Percentiles rank a stretch among this genome's conserved stretches.
Conservation (phyloP, 2,329 filamentous ascomycete species). For the Colletotrichum tabaci region DNA sequence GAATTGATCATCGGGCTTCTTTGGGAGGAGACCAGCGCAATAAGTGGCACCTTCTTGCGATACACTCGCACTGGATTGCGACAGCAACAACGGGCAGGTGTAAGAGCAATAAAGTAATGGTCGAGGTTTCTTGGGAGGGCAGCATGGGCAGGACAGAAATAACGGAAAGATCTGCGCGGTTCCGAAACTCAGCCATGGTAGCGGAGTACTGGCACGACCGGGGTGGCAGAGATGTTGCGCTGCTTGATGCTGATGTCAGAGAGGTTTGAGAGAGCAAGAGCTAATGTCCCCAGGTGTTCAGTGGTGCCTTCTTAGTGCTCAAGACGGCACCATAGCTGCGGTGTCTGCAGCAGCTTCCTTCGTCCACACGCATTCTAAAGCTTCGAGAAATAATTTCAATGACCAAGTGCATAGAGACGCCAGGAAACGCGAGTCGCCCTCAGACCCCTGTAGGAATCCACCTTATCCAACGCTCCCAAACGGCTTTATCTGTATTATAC, state of each 20-base stretch:
- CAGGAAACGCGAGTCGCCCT: too few relatives aligned
- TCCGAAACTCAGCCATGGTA: neutral
- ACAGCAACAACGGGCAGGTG: neutral
- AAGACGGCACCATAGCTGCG: too few relatives aligned
- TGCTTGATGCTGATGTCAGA: neutral
- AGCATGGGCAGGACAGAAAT: neutral
- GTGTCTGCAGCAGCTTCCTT: too few relatives aligned
- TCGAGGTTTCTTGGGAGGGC: neutral
- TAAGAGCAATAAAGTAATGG: neutral
- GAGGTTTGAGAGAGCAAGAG: constrained; percentile 44
- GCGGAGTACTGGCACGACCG: neutral
- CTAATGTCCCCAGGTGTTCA: too few relatives aligned
- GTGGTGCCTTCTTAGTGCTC: too few relatives aligned
- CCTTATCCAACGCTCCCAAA: too few relatives aligned
- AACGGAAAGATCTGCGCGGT: neutral
- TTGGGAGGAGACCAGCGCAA: constrained; percentile 1
- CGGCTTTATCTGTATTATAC: too few relatives aligned
- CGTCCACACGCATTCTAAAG: too few relatives aligned
- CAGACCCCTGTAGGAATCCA: too few relatives aligned
- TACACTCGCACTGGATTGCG: neutral
- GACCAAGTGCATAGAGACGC: too few relatives aligned
- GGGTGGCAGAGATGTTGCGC: neutral
- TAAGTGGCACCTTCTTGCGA: constrained; percentile 1
- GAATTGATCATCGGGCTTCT: neutral
- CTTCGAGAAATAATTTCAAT: too few relatives aligned